These are phyloP conservation scores for Kodamaea nitidulidarum DNA, from an alignment of 805 yeast species.

Conservation along the genomic window DNA sequence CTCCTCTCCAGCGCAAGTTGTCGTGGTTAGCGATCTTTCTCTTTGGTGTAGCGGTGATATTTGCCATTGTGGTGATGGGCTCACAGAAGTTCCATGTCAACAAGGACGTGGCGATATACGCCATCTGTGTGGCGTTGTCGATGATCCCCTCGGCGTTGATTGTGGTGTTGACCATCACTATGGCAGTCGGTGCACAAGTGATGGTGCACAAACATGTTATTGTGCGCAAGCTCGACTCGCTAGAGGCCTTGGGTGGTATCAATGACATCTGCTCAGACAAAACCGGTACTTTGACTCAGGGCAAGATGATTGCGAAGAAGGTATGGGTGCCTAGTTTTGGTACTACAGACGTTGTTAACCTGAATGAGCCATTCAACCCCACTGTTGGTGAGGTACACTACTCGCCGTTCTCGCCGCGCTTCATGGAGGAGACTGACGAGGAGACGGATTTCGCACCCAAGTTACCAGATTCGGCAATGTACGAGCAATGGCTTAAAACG, in stretches of 20 bases:
- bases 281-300: slow-evolving; percentile 79
- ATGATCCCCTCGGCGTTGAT: slow-evolving; percentile 81
- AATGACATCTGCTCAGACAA: slow-evolving; percentile 80
- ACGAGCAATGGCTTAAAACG: slow-evolving; percentile 52
- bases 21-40: slow-evolving; percentile 72
- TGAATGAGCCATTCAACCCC: slow-evolving; percentile 63
- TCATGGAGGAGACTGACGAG: slow-evolving; percentile 33
- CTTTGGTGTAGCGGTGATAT: slow-evolving; percentile 73
- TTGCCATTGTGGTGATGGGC: slow-evolving; percentile 85
- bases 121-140: slow-evolving; percentile 77
- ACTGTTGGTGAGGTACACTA: slow-evolving; percentile 47
- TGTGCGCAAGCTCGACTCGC: slow-evolving; percentile 71
- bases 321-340: slow-evolving; percentile 68
- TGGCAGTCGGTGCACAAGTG: slow-evolving; percentile 77
- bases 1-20: slow-evolving; percentile 74
- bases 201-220: slow-evolving; percentile 69
- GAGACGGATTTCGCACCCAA: slow-evolving; percentile 26
- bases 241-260: slow-evolving; percentile 76
- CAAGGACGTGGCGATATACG: slow-evolving; percentile 80
- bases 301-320: slow-evolving; percentile 69
- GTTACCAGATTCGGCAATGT: slow-evolving; percentile 18
- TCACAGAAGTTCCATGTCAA: slow-evolving; percentile 73
- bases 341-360: slow-evolving; percentile 48
- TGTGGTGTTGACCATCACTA: slow-evolving; percentile 78
- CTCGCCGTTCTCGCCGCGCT: slow-evolving; percentile 33